Percentiles rank a stretch among this genome's conserved stretches.
These are phyloP conservation scores for Cetradonia linearis DNA, from an alignment of 495 filamentous ascomycete species.

Conservation along the genomic window DNA sequence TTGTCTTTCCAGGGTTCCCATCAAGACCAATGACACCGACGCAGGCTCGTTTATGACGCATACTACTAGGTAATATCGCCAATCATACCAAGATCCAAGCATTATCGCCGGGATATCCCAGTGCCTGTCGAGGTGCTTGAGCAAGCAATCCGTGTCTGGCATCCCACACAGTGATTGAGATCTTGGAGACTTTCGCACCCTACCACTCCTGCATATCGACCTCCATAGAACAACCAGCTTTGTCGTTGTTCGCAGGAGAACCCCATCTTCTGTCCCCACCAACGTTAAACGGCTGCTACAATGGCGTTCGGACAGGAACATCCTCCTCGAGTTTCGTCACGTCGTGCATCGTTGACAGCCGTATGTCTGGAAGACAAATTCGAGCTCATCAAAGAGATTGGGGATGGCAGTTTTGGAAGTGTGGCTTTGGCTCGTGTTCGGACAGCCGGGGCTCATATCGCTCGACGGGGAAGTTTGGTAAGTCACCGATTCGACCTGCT, in stretches of 20 bases:
- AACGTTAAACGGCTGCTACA: conserved; percentile 23
- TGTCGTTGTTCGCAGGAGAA: neutral
- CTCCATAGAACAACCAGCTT: neutral
- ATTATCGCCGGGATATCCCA: neutral
- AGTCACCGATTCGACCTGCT: conserved; percentile 27
- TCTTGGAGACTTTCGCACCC: neutral
- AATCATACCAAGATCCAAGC: neutral
- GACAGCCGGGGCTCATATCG: conserved; percentile 77
- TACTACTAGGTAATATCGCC: neutral
- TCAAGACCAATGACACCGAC: neutral
- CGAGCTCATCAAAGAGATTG: conserved; percentile 94
- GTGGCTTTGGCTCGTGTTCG: conserved; percentile 86
- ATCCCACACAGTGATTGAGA: neutral
- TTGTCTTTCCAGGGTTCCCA: too few species aligned
- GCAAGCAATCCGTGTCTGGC: neutral
- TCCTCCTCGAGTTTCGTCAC: conserved; percentile 45
- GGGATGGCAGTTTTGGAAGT: conserved; percentile 97
- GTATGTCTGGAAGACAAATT: conserved; percentile 71
- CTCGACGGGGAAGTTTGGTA: conserved; percentile 88
- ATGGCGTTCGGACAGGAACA: conserved; percentile 64
- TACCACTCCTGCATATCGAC: neutral
- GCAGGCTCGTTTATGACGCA: neutral
- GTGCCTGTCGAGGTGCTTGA: neutral
- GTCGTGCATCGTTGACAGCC: conserved; percentile 38
- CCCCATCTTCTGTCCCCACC: neutral